Evolutionary conservation across 1,284 basidiomycete genomes (phyloP), one percentile per base, ranked within the genome.

Genomic region (Malassezia sp.): DNA sequence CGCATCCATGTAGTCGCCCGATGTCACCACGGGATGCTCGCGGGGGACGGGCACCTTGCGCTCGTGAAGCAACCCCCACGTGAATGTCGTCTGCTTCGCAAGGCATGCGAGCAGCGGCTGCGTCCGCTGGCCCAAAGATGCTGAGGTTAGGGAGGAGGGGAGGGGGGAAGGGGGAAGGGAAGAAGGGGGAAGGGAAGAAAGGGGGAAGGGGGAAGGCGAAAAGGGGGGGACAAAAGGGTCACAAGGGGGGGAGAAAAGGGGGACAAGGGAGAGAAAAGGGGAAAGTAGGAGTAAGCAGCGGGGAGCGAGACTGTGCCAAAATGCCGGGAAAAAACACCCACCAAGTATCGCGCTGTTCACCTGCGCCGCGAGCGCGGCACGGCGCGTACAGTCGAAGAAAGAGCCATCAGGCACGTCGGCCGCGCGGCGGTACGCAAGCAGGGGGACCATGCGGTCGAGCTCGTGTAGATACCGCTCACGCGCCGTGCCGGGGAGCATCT

Each of bases 301-400:
- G n/a, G n/a, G n/a, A n/a, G n/a, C n/a, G n/a, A n/a, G n/a, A n/a
- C n/a, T n/a, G n/a, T n/a, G n/a, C n/a, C n/a, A n/a, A n/a, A n/a
- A n/a, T n/a, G n/a, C n/a, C n/a, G n/a, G n/a, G n/a, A n/a, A n/a
- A n/a, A n/a, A n/a, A n/a, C n/a, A n/a, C n/a, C n/a, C n/a, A n/a
- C n/a, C 37, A 5, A 90, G 71, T 40, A 90, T 84, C 9, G 87
- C 87, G 38, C 79, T 78, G 56, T 89, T 84, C 42, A 91, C 80
- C 71, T 88, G 84, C 49, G 85, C 82, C 1, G 86, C 86, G 5
- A 90, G 76, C 5, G 78, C 78, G 56, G 83, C 81, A 42, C 86
- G 76, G 48, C 85, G 73, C 47, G 78, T 78, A 64, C 81, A 79
- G 40, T 77, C 76, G 49, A 90, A 70, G 67, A 88, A 88, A 39